These are phyloP conservation scores for Carex sylvatica DNA, from an alignment of 202 grass and related monocot species.

Conservation along the genomic window DNA sequence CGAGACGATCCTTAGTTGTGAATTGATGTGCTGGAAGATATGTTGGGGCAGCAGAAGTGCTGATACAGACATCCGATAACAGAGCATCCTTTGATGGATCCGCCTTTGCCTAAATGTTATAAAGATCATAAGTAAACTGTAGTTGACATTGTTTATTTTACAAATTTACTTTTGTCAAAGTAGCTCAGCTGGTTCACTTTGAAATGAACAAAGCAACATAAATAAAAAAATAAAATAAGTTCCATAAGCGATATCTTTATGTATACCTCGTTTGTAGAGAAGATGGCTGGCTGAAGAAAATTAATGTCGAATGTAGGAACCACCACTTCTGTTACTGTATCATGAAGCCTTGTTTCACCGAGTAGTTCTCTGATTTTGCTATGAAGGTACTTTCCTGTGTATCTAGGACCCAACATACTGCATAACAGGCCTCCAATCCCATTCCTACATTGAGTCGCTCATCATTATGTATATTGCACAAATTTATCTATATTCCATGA, in stretches of 20 bases:
- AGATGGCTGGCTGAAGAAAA: slow-evolving; percentile 47
- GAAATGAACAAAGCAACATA: neutral
- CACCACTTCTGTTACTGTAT: slow-evolving; percentile 41
- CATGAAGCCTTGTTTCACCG: slow-evolving; percentile 28
- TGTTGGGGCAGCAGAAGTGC: slow-evolving; percentile 58
- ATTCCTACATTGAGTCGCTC: neutral
- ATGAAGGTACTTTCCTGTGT: slow-evolving; percentile 45
- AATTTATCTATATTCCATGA: neutral
- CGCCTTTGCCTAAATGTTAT: slow-evolving; percentile 1
- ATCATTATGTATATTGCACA: neutral
- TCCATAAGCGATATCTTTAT: neutral
- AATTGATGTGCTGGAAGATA: slow-evolving; percentile 57
- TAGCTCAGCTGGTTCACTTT: neutral
- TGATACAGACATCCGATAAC: slow-evolving; percentile 64
- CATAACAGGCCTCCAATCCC: neutral
- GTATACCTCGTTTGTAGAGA: slow-evolving; percentile 49
- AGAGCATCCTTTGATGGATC: slow-evolving; percentile 40
- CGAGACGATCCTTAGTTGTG: slow-evolving; percentile 36
- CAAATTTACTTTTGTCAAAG: no score
- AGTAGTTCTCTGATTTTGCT: slow-evolving; percentile 21
- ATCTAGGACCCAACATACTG: slow-evolving; percentile 35
- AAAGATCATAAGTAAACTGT: neutral
- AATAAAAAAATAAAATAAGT: no score
- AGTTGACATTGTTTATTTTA: neutral
- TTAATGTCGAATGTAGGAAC: slow-evolving; percentile 69